These are phyloP conservation scores for Styphnolobium japonicum DNA, from an alignment of 306 rosid species.

Conservation along the genomic window DNA sequence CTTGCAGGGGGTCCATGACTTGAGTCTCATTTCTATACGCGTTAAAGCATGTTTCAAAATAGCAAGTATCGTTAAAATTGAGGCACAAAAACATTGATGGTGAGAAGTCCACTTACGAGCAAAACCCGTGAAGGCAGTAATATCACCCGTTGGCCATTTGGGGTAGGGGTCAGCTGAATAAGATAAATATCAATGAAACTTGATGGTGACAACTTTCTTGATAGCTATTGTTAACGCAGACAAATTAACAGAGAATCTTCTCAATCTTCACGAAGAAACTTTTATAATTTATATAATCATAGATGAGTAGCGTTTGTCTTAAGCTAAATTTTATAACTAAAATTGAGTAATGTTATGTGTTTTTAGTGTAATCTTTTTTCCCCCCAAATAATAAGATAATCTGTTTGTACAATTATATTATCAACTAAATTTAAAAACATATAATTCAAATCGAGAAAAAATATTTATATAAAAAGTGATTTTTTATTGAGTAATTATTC, in stretches of 20 bases:
- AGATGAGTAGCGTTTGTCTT: neutral
- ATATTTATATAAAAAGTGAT: too few species aligned
- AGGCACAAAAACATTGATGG: neutral
- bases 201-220: neutral
- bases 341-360: too few species aligned
- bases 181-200: neutral
- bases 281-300: neutral
- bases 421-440: too few species aligned
- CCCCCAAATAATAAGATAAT: too few species aligned
- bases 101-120: neutral
- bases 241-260: neutral
- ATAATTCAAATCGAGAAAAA: too few species aligned
- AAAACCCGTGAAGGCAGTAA: constrained; percentile 18
- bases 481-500: too few species aligned
- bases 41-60: constrained; percentile 21
- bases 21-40: neutral
- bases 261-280: neutral
- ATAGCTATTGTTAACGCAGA: neutral
- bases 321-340: too few species aligned
- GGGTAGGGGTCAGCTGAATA: neutral
- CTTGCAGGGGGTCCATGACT: neutral
- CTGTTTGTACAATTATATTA: too few species aligned
- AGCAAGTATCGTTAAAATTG: constrained; percentile 2
- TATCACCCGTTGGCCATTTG: neutral
- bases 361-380: too few species aligned